Conservation (phyloP, 768 basidiomycete species). For the Kwoniella bestiolae region DNA sequence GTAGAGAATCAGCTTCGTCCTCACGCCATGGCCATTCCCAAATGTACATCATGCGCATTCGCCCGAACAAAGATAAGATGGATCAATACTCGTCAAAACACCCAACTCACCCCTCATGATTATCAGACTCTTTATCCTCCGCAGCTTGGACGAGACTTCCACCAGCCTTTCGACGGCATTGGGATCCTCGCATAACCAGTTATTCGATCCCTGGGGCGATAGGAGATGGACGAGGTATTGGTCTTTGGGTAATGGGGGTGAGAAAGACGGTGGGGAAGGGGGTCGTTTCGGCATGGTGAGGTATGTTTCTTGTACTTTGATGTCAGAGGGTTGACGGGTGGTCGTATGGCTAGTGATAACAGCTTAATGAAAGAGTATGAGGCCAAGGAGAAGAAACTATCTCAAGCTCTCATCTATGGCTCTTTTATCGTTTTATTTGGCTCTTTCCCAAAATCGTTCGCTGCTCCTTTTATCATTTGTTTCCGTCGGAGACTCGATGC, state of each 20-base stretch:
- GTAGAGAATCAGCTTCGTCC: neutral
- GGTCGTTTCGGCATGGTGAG: constrained; percentile 13
- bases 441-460: neutral
- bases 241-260: too few relatives aligned
- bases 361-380: neutral
- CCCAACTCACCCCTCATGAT: constrained; percentile 30
- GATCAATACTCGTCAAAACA: neutral
- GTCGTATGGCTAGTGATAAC: too few relatives aligned
- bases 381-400: neutral
- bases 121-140: constrained; percentile 28
- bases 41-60: neutral
- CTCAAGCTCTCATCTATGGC: too few relatives aligned
- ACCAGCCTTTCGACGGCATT: constrained; percentile 36
- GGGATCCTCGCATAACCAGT: constrained; percentile 33
- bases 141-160: constrained; percentile 31
- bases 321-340: neutral
- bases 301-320: neutral
- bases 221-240: constrained; percentile 34
- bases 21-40: neutral
- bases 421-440: neutral
- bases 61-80: too few relatives aligned
- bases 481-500: neutral
- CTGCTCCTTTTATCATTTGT: neutral
- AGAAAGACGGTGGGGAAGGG: constrained; percentile 18
- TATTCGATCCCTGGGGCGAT: constrained; percentile 40